Conservation (phyloP, 352 stramenopile species). For the Pythium brachiatum region DNA sequence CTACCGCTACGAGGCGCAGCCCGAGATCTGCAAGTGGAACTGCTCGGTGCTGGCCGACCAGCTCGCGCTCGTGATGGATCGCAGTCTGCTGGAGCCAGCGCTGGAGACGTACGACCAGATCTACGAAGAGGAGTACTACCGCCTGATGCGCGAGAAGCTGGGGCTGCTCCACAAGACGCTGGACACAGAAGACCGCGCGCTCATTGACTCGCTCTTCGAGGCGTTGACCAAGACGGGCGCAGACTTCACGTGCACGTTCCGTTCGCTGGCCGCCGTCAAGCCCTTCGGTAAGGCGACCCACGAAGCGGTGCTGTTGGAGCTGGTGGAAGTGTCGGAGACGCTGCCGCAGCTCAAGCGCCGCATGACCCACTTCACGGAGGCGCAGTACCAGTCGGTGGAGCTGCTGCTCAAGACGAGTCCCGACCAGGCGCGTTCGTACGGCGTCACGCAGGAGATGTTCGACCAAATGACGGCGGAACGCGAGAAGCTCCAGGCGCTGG, state of each 20-base stretch:
- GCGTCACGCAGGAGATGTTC: slow-evolving; percentile 61
- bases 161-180: slow-evolving; percentile 42
- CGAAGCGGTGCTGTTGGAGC: slow-evolving; percentile 34
- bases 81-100: slow-evolving; percentile 27
- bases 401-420: slow-evolving; percentile 61
- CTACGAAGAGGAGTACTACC: slow-evolving; percentile 59
- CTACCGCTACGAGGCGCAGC: slow-evolving; percentile 82
- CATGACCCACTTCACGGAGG: slow-evolving; percentile 54
- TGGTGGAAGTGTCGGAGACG: slow-evolving; percentile 67
- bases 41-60: slow-evolving; percentile 65
- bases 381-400: slow-evolving; percentile 72
- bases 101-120: slow-evolving; percentile 40
- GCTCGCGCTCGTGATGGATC: slow-evolving; percentile 45
- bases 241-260: slow-evolving; percentile 81
- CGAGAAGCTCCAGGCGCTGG: slow-evolving; percentile 39
- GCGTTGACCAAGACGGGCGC: slow-evolving; percentile 58
- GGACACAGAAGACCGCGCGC: slow-evolving; percentile 33
- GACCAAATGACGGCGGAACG: slow-evolving; percentile 54
- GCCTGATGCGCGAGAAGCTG: slow-evolving; percentile 65
- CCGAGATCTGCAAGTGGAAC: slow-evolving; percentile 88
- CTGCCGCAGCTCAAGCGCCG: slow-evolving; percentile 59
- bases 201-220: slow-evolving; percentile 55
- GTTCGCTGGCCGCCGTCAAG: slow-evolving; percentile 45
- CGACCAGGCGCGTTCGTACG: slow-evolving; percentile 61
- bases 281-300: slow-evolving; percentile 36